Conservation (phyloP, 78 protist species). For the Cavenderia fasciculata region DNA sequence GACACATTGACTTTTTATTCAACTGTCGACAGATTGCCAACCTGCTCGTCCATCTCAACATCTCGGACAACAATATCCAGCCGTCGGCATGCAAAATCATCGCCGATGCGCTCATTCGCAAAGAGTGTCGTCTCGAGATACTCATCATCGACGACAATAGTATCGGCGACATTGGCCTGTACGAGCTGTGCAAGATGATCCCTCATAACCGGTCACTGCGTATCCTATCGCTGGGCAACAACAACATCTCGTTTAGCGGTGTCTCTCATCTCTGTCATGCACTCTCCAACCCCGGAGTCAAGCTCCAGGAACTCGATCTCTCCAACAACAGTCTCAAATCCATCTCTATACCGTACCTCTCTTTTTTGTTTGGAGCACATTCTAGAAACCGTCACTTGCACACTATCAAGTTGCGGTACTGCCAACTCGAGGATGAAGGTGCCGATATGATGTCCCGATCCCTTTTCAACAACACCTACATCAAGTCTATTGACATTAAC, state of each 20-base stretch:
- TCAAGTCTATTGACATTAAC: neutral
- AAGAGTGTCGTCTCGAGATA: neutral
- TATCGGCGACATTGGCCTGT: conserved; percentile 8
- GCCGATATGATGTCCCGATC: neutral
- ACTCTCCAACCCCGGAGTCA: neutral
- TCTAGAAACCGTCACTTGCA: neutral
- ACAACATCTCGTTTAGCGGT: conserved; percentile 9
- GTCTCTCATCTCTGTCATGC: conserved; percentile 10
- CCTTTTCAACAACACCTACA: neutral
- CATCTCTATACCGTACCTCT: neutral
- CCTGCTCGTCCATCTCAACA: neutral
- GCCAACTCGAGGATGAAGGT: neutral
- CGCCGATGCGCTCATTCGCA: neutral
- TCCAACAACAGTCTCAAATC: conserved; percentile 3
- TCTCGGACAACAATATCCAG: neutral
- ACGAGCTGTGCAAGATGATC: neutral
- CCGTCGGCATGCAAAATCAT: neutral
- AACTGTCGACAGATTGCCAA: neutral
- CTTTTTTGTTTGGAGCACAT: neutral
- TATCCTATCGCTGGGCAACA: neutral
- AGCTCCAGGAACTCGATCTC: conserved; percentile 11
- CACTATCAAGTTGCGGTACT: neutral
- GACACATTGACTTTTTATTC: neutral
- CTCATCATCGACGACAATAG: conserved; percentile 6
- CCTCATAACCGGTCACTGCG: neutral